These are phyloP conservation scores for Fusarium fracticaudum DNA, from an alignment of 2,329 filamentous ascomycete genomes.

Conservation along the genomic window DNA sequence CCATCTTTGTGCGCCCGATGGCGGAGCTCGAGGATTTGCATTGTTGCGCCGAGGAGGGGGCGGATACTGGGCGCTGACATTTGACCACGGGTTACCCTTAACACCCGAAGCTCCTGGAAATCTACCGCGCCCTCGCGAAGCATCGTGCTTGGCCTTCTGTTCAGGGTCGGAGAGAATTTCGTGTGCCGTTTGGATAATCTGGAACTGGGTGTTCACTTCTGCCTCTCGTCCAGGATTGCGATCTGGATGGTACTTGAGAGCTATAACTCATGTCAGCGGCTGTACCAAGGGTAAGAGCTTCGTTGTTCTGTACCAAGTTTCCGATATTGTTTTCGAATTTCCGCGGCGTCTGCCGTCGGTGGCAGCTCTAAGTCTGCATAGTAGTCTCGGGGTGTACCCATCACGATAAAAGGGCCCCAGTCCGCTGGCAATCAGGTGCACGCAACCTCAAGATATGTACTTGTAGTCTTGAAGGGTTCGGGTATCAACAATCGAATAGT, in stretches of 20 bases:
- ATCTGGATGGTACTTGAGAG: conserved; percentile 87
- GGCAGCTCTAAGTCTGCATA: conserved; percentile 84
- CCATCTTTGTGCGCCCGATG: conserved; percentile 57
- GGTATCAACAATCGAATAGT: background rate
- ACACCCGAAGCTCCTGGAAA: conserved; percentile 64
- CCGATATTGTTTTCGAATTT: conserved; percentile 87
- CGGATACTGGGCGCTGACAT: conserved; percentile 60
- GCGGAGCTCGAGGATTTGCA: conserved; percentile 23
- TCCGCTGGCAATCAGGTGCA: conserved; percentile 4
- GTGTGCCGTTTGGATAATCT: conserved; percentile 86
- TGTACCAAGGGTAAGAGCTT: background rate
- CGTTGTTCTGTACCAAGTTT: conserved; percentile 71
- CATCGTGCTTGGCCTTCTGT: conserved; percentile 63
- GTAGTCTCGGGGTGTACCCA: conserved; percentile 72
- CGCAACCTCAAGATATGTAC: background rate
- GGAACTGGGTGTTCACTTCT: conserved; percentile 84
- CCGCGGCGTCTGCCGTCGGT: conserved; percentile 72
- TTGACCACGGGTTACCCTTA: conserved; percentile 66
- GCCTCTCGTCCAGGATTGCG: conserved; percentile 85
- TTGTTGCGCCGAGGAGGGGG: conserved; percentile 57
- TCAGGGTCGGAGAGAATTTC: conserved; percentile 71
- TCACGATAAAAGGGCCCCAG: conserved; percentile 36
- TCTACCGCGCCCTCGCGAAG: conserved; percentile 52
- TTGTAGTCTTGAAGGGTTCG: background rate
- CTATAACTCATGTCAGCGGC: conserved; percentile 56